These are phyloP conservation scores for Eremochloa ophiuroides DNA, from an alignment of 176 grass and related monocot species.

Conservation along the genomic window DNA sequence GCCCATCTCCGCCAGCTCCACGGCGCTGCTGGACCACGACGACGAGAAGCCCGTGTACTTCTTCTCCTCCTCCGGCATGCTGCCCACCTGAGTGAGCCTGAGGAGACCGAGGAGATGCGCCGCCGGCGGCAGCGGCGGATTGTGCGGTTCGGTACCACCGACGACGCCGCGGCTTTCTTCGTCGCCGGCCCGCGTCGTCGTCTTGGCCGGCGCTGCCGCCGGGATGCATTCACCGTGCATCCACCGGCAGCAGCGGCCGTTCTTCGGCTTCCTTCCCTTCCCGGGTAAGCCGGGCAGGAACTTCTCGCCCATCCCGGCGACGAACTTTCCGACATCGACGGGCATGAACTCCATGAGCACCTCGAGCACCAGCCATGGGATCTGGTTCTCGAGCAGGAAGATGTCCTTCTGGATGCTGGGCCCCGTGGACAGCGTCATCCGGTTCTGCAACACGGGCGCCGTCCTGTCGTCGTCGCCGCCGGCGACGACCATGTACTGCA, in stretches of 20 bases:
- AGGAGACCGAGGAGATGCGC: background rate
- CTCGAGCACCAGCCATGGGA: constrained; percentile 21
- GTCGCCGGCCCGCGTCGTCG: background rate
- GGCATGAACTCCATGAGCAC: background rate
- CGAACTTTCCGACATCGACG: background rate
- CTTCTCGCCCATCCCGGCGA: background rate
- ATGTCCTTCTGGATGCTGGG: background rate
- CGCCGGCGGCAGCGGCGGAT: too few relatives aligned
- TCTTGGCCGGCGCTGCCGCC: background rate
- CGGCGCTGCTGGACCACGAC: background rate
- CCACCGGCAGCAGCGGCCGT: background rate
- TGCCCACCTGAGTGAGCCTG: background rate
- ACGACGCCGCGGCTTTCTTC: background rate
- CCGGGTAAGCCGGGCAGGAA: background rate
- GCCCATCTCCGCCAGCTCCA: background rate
- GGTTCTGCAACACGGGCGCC: background rate
- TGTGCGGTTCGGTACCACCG: background rate
- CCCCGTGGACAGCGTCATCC: background rate
- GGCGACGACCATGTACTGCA: background rate
- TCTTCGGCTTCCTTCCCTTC: background rate
- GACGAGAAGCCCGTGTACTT: background rate
- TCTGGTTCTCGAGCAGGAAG: constrained; percentile 28
- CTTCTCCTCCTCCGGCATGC: rapidly evolving
- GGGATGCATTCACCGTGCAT: background rate
- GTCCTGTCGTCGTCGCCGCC: background rate